Evolutionary conservation across 1,284 basidiomycete genomes (phyloP).

Genomic region (Inonotus hispidus): DNA sequence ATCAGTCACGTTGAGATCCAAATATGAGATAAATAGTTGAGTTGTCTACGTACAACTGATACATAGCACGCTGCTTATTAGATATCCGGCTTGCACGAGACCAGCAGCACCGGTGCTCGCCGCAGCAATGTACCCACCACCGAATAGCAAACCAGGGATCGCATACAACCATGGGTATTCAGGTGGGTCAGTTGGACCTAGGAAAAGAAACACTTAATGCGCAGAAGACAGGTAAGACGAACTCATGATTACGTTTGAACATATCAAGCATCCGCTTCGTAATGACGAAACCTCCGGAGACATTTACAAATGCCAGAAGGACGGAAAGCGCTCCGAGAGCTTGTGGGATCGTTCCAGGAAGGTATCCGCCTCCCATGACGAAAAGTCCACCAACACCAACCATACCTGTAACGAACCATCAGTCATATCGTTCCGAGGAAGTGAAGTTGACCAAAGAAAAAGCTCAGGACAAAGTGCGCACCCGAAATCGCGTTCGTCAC

Average conservation of each 20-base stretch:
- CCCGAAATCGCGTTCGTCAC: constrained; percentile 80
- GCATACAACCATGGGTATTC: constrained; percentile 81
- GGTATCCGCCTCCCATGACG: constrained; percentile 80
- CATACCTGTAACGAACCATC: constrained; percentile 40
- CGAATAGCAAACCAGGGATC: constrained; percentile 72
- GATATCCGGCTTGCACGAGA: constrained; percentile 80
- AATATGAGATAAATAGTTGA: background rate
- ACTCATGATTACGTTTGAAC: constrained; percentile 63
- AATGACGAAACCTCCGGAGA: constrained; percentile 78
- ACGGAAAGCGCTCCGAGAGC: constrained; percentile 73
- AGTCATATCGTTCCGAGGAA: background rate
- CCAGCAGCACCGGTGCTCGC: constrained; percentile 78
- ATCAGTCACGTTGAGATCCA: background rate
- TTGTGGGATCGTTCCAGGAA: constrained; percentile 79
- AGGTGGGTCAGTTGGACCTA: constrained; percentile 75
- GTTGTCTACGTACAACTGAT: constrained; percentile 52
- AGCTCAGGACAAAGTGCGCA: constrained; percentile 16
- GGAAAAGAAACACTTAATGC: constrained; percentile 9
- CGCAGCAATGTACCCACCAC: constrained; percentile 73
- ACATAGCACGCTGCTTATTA: constrained; percentile 76
- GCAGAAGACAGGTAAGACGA: background rate
- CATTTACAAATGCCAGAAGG: constrained; percentile 77
- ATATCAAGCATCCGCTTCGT: constrained; percentile 87
- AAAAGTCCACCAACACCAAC: constrained; percentile 83
- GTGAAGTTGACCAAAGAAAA: background rate